Evolutionary conservation across 2,329 filamentous ascomycete genomes (phyloP).

Genomic region (Microdochium bolleyi): DNA sequence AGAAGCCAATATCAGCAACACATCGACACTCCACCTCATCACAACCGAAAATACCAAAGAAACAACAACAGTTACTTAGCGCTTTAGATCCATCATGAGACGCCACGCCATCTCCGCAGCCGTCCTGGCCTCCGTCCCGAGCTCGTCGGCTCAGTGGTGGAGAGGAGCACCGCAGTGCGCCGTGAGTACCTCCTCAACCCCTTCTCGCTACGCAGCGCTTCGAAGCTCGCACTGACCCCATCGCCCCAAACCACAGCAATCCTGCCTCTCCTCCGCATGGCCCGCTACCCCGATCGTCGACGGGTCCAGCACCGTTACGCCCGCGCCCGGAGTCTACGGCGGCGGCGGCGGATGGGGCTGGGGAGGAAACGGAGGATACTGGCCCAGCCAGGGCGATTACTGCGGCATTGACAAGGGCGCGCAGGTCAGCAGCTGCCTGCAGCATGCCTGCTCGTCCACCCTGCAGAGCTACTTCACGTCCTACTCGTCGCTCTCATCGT

Average conservation of each 20-base stretch:
- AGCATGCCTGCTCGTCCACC: conserved; percentile 14
- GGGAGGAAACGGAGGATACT: conserved; percentile 7
- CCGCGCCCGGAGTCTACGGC: conserved; percentile 18
- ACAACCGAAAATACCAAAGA: too few relatives aligned
- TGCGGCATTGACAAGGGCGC: conserved; percentile 17
- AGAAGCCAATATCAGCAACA: too few relatives aligned
- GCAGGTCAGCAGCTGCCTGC: conserved; percentile 18
- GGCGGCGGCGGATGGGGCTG: neutral
- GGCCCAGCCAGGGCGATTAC: conserved; percentile 21
- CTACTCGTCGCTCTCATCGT: conserved; percentile 27
- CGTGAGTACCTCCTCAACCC: conserved; percentile 20
- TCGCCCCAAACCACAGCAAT: conserved; percentile 21
- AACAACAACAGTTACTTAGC: too few relatives aligned
- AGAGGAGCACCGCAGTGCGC: conserved; percentile 31
- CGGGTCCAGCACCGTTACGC: conserved; percentile 19
- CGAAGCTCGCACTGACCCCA: neutral
- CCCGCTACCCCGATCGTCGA: conserved; percentile 12
- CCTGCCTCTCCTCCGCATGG: conserved; percentile 31
- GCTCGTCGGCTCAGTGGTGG: conserved; percentile 27
- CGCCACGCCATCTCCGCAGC: conserved; percentile 3
- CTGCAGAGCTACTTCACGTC: conserved; percentile 14
- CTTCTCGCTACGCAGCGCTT: neutral
- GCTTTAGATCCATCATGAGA: neutral
- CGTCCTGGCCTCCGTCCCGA: conserved; percentile 16
- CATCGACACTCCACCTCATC: too few relatives aligned